Evolutionary conservation across 2,329 filamentous ascomycete species (phyloP), one percentile per base, ranked within the genome.

Genomic region (Decorospora gaudefroyi): DNA sequence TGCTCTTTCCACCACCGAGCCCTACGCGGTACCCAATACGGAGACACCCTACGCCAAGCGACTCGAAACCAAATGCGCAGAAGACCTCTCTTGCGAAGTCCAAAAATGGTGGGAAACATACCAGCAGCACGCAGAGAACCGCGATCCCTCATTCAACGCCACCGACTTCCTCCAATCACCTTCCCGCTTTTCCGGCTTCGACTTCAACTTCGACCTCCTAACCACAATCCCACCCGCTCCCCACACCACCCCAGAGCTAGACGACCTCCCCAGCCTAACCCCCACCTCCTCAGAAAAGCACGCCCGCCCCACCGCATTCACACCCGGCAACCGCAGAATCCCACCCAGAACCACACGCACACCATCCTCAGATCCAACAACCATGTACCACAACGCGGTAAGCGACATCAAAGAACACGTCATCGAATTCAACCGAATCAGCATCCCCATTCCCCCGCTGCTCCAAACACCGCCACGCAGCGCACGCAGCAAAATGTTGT

Each of bases 81-180:
- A 36, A 12, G 39, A 48, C 2, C 28, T 53, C 4, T 23, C 46
- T 1, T 49, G 51, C 15, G 59, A 61, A 30, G 45, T 49, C 22
- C 46, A 45, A n/a, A 16, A 45, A 6, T 64, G 62, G 53, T 65
- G 63, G 62, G 47, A 66, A 31, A 49, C 55, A 26, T 60, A 57
- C 37, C 60, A 67, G 28, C 60, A 56, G 31, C 62, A 64, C 15
- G 58, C 57, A 2, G 31, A 52, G 7, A 64, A 61, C 28, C 57
- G 57, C n/a, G 59, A 63, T 11, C 49, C 58, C 4, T 55, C 64
- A 3, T 53, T 61, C 25, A 59, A 51, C 29, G 62, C 53, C 7
- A 43, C 41, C 16, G 64, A 64, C 7, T 65, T 67, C 28, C 44
- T 65, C 18, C 49, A 52, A 4, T 61, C 61, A 3, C 58, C 62